Base-by-base conservation (phyloP, 2,329 filamentous ascomycete species). In the Exophiala viscosa region DNA sequence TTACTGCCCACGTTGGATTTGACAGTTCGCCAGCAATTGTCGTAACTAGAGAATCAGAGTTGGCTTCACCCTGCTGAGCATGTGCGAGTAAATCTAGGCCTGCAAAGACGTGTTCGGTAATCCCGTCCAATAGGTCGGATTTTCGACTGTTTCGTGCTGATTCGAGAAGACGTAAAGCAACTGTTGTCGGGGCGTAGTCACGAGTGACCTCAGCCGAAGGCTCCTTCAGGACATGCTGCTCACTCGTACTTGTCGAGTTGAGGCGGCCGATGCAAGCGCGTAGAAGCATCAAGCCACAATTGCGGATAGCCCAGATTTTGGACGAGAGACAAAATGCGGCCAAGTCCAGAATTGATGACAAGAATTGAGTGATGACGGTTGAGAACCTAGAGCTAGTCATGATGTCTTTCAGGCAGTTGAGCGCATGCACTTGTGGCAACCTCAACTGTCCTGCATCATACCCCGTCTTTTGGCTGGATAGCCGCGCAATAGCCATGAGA, bases 361-460 rank as follows among this genome's bases (percentile, higher is more conserved):
- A 77, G 61, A 90, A 86, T 0, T 76, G 75, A 63, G 95, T 89
- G 0, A 89, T 87, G 48, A 80, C 79, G 50, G 83, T 82, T 23
- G 88, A 79, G 11, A 97, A 76, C 45, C 83, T 82, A 0, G 90
- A 89, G 60, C 86, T 90, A 52, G 88, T 92, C 69, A 96, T 93
- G 2, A 96, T 85, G 59, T 95, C 90, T 66, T 93, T 93, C 52
- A 99, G 74, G 55, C 88, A 96, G 67, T 99, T 99, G 66, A 96
- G 80, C 0, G 93, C 90, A 68, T 99, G 93, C 0, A 99, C 93
- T 69, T 99, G 92, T 0, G 90, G 87, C 3, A 97, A 73, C 36
- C 87, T 77, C 28, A 78, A 71, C 44, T 80, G 74, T 55, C 75
- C 58, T 32, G 3, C n/a, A 10, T 67, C 64, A 13, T 63, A 59